These are phyloP conservation scores for Metschnikowia orientalis DNA, from an alignment of 805 yeast species.

Conservation along the genomic window DNA sequence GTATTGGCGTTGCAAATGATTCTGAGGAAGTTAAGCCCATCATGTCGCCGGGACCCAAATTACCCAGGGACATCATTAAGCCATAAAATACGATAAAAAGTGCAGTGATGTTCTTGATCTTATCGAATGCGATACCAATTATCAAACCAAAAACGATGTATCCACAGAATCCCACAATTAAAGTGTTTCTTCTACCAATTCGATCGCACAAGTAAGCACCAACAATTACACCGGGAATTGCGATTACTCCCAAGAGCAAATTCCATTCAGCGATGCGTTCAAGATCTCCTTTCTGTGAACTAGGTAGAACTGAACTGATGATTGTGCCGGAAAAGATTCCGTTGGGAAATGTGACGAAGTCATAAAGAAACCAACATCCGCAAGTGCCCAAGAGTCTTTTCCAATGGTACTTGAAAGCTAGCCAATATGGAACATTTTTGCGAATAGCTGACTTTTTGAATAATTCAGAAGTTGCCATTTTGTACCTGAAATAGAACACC, in stretches of 20 bases:
- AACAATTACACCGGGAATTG: constrained; percentile 67
- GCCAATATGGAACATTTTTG: constrained; percentile 45
- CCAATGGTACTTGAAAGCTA: constrained; percentile 68
- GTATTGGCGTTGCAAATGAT: constrained; percentile 67
- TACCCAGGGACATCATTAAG: constrained; percentile 63
- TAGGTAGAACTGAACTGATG: constrained; percentile 46
- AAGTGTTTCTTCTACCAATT: constrained; percentile 67
- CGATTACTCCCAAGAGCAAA: constrained; percentile 56
- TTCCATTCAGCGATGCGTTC: constrained; percentile 70
- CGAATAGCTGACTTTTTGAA: constrained; percentile 63
- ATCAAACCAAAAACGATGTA: constrained; percentile 68
- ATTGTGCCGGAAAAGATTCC: constrained; percentile 65
- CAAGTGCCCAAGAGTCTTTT: constrained; percentile 62
- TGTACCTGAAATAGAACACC: constrained; percentile 67
- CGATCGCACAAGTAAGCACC: constrained; percentile 64
- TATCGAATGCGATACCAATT: constrained; percentile 59
- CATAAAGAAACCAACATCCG: constrained; percentile 76
- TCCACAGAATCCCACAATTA: constrained; percentile 67
- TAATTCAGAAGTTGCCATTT: constrained; percentile 61
- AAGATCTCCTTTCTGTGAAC: constrained; percentile 32
- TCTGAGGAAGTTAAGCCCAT: constrained; percentile 65
- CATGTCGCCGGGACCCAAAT: constrained; percentile 76
- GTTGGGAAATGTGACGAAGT: constrained; percentile 77
- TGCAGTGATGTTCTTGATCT: constrained; percentile 53
- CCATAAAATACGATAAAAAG: constrained; percentile 72